Evolutionary conservation across 345 rosid genomes (phyloP).

Genomic region (Citrus australasica): DNA sequence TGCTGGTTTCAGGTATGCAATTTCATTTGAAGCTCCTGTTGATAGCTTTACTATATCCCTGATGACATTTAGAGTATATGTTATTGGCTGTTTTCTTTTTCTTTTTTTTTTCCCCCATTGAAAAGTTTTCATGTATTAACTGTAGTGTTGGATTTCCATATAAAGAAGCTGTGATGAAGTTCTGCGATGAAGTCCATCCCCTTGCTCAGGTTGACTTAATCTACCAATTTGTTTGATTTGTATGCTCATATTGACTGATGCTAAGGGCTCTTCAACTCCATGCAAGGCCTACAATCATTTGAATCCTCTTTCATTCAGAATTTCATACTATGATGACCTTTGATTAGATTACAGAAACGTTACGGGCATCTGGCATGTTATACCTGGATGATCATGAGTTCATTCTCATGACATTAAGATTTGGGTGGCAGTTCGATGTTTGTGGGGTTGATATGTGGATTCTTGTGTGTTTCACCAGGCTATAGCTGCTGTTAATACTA

Average conservation of each 20-base stretch:
- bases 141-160: slow-evolving; percentile 52
- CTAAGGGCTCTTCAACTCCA: not conserved
- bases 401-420: not conserved
- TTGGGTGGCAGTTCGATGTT: not conserved
- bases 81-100: not conserved
- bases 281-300: not conserved
- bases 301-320: not conserved
- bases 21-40: not conserved
- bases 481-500: slow-evolving; percentile 52
- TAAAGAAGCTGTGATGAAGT: slow-evolving; percentile 43
- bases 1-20: slow-evolving; percentile 50
- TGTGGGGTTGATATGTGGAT: not conserved
- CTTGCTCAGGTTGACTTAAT: slow-evolving; percentile 40
- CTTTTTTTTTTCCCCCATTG: too few relatives aligned
- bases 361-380: not conserved
- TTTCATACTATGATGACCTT: not conserved
- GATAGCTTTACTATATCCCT: not conserved
- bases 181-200: slow-evolving; percentile 48
- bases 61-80: not conserved
- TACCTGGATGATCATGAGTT: not conserved
- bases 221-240: not conserved
- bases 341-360: not conserved
- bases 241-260: not conserved
- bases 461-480: slow-evolving; percentile 27
- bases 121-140: slow-evolving; percentile 3